Conservation (phyloP, 1,139 yeast genomes). For the Suhomyces panamericanus region DNA sequence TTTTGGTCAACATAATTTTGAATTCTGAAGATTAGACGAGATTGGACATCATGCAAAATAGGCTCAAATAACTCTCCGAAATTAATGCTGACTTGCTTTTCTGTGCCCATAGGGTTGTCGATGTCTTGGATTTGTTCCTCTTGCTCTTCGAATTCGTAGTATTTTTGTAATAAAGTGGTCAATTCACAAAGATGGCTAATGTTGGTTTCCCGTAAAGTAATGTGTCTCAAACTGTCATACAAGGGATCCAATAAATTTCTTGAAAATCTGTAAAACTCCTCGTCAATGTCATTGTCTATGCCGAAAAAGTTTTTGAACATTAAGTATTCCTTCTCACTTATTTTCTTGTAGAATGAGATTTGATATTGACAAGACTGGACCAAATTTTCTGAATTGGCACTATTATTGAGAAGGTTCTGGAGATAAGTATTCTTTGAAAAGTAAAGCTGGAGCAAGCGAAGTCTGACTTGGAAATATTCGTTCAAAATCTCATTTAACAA, state of each 20-base stretch:
- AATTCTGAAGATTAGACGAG: constrained; percentile 74
- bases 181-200: constrained; percentile 72
- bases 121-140: constrained; percentile 16
- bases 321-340: constrained; percentile 61
- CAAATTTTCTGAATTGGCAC: constrained; percentile 24
- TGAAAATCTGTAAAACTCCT: constrained; percentile 55
- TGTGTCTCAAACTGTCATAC: constrained; percentile 66
- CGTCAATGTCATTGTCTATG: constrained; percentile 19
- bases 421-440: constrained; percentile 12
- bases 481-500: constrained; percentile 64
- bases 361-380: constrained; percentile 61
- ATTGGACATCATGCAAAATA: constrained; percentile 72
- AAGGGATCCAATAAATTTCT: constrained; percentile 69
- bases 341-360: constrained; percentile 55
- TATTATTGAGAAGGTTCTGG: constrained; percentile 8
- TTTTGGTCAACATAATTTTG: constrained; percentile 71
- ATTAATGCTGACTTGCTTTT: constrained; percentile 30
- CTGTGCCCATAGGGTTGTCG: constrained; percentile 5
- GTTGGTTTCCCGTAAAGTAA: constrained; percentile 66
- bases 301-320: constrained; percentile 57
- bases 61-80: constrained; percentile 68
- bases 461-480: constrained; percentile 61
- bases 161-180: constrained; percentile 67
- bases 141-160: constrained; percentile 60
- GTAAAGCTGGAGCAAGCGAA: constrained; percentile 44